Evolutionary conservation across 768 basidiomycete genomes (phyloP).

Genomic region (Podaxis sp.): DNA sequence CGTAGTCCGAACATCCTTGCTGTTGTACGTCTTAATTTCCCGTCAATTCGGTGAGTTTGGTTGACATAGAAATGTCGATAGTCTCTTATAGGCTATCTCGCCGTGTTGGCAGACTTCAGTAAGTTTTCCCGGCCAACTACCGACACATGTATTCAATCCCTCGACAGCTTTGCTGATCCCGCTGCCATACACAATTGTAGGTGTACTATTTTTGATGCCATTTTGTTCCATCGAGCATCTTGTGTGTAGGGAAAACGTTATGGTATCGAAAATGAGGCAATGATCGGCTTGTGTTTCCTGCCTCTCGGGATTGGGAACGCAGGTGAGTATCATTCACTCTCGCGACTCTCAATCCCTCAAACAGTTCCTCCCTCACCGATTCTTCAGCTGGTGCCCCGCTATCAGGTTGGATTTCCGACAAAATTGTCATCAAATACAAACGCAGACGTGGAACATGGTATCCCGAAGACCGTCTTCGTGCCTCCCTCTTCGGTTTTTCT

Average conservation of each 20-base stretch:
- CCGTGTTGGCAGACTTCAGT: constrained; percentile 43
- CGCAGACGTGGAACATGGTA: constrained; percentile 53
- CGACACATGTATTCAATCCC: neutral
- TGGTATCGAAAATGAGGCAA: constrained; percentile 46
- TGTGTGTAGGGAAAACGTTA: constrained; percentile 48
- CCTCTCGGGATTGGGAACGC: constrained; percentile 54
- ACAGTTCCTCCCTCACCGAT: constrained; percentile 38
- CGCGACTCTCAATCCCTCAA: constrained; percentile 4
- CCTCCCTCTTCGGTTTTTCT: constrained; percentile 47
- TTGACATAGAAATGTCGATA: neutral
- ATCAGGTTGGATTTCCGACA: constrained; percentile 61
- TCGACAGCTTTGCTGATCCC: neutral
- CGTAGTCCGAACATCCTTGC: constrained; percentile 55
- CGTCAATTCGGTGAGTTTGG: neutral
- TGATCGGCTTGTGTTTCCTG: constrained; percentile 54
- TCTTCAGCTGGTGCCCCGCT: constrained; percentile 57
- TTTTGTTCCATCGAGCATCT: neutral
- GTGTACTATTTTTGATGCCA: constrained; percentile 18
- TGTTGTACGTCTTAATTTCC: constrained; percentile 37
- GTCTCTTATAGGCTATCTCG: constrained; percentile 24
- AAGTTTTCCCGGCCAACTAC: constrained; percentile 18
- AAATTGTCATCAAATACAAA: constrained; percentile 48
- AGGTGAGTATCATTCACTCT: constrained; percentile 27
- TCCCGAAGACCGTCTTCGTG: constrained; percentile 69
- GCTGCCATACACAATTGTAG: neutral